phyloP scores from a whole-genome alignment of 1,284 basidiomycete species.

The Athelia sp. region DNA sequence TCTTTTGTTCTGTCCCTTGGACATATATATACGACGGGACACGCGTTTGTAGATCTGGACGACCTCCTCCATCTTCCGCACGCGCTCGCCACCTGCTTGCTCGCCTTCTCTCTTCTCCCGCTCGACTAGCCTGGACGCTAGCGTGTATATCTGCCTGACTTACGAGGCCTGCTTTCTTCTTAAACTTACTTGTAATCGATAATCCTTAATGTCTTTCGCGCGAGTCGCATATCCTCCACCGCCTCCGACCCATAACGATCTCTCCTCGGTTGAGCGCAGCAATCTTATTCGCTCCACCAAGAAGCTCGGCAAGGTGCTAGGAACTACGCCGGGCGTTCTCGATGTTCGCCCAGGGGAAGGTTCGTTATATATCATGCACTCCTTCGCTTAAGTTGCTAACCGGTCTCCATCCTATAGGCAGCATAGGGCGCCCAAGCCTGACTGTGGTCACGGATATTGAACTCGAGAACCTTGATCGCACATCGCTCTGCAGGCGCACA shows the following conservation, averaged over 20 bases:
- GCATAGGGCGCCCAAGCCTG: neutral
- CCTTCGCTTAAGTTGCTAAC: neutral
- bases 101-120: no score
- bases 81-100: no score
- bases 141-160: no score
- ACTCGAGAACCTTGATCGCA: neutral
- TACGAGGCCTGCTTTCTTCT: no score
- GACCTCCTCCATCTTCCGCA: no score
- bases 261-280: neutral
- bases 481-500: neutral
- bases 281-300: slow-evolving; percentile 1
- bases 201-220: neutral
- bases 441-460: neutral
- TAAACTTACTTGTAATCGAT: neutral
- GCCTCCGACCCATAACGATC: slow-evolving; percentile 1
- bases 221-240: neutral
- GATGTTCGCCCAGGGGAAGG: neutral
- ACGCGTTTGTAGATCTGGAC: no score
- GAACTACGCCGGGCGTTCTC: neutral
- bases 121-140: no score
- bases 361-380: neutral
- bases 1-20: no score
- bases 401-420: neutral
- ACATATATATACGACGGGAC: no score
- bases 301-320: slow-evolving; percentile 1